phyloP scores from a whole-genome alignment of 2,329 filamentous ascomycete genomes.

The Triangularia setosa region DNA sequence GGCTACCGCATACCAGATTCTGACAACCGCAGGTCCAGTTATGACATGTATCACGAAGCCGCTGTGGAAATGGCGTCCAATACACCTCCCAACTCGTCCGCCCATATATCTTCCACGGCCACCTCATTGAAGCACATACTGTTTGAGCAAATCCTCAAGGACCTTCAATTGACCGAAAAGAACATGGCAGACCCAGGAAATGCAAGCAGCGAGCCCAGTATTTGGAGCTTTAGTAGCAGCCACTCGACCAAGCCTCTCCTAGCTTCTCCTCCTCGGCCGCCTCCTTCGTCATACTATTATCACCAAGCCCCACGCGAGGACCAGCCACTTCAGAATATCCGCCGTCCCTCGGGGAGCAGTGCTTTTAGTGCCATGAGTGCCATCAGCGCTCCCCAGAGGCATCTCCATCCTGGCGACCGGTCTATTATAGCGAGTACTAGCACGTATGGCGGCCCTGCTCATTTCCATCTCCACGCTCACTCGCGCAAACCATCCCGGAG shows the following conservation, averaged over 20 bases:
- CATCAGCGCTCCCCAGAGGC: neutral
- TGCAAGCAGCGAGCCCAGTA: neutral
- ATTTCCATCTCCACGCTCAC: neutral
- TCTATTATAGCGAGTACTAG: neutral
- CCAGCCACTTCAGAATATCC: neutral
- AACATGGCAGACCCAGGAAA: neutral
- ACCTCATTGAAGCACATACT: neutral
- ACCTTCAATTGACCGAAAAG: neutral
- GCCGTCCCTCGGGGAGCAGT: neutral
- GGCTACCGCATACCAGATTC: neutral
- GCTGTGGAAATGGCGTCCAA: neutral
- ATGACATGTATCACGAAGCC: conserved; percentile 8
- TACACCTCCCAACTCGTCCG: neutral
- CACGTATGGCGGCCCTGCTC: neutral
- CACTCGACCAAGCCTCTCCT: neutral
- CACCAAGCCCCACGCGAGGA: neutral
- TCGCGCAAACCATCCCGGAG: neutral
- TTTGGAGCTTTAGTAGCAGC: neutral
- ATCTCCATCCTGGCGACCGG: neutral
- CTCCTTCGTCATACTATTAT: neutral
- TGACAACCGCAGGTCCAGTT: neutral
- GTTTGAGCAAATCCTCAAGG: neutral
- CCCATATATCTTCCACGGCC: neutral
- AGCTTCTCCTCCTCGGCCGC: neutral
- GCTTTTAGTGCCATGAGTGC: neutral